These are phyloP conservation scores for Diaporthe vaccinii DNA, from an alignment of 2,329 filamentous ascomycete species.

Conservation along the genomic window DNA sequence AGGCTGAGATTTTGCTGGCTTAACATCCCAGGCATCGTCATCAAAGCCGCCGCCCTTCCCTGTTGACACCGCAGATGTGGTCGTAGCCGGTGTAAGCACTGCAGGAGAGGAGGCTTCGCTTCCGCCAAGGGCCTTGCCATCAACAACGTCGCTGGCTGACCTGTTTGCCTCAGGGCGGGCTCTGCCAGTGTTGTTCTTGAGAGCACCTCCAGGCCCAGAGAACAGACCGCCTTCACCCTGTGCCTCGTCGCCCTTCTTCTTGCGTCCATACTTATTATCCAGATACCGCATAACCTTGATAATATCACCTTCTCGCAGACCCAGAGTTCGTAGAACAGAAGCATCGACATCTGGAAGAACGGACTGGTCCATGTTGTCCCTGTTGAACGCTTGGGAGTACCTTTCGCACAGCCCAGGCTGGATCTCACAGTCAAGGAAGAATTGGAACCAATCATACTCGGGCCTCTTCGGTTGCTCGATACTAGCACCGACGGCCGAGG, in stretches of 20 bases:
- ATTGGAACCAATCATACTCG: slow-evolving; percentile 98
- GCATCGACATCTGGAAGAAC: slow-evolving; percentile 91
- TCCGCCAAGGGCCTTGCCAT: slow-evolving; percentile 85
- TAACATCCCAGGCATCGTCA: slow-evolving; percentile 97
- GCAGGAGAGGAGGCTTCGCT: slow-evolving; percentile 54
- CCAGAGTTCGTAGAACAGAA: slow-evolving; percentile 84
- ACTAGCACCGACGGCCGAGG: slow-evolving; percentile 68
- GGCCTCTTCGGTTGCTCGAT: slow-evolving; percentile 73
- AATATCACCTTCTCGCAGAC: slow-evolving; percentile 96
- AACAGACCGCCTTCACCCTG: slow-evolving; percentile 76
- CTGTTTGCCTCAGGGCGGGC: slow-evolving; percentile 89
- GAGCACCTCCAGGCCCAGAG: slow-evolving; percentile 88
- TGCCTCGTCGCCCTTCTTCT: slow-evolving; percentile 69
- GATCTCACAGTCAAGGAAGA: slow-evolving; percentile 94
- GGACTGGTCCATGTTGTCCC: slow-evolving; percentile 96
- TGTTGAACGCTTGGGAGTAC: slow-evolving; percentile 89
- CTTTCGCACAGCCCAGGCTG: slow-evolving; percentile 93
- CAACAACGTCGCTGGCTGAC: slow-evolving; percentile 86
- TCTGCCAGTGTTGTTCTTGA: slow-evolving; percentile 96
- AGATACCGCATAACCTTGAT: slow-evolving; percentile 93
- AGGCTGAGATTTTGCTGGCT: slow-evolving; percentile 75
- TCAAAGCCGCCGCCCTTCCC: slow-evolving; percentile 77
- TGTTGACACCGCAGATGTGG: slow-evolving; percentile 42
- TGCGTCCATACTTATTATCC: slow-evolving; percentile 83
- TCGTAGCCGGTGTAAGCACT: slow-evolving; percentile 41